A percentile compares a stretch with the other conserved stretches of the same genome.
phyloP scores from a whole-genome alignment of 1,139 yeast genomes.

The Candida frijolesensis region DNA sequence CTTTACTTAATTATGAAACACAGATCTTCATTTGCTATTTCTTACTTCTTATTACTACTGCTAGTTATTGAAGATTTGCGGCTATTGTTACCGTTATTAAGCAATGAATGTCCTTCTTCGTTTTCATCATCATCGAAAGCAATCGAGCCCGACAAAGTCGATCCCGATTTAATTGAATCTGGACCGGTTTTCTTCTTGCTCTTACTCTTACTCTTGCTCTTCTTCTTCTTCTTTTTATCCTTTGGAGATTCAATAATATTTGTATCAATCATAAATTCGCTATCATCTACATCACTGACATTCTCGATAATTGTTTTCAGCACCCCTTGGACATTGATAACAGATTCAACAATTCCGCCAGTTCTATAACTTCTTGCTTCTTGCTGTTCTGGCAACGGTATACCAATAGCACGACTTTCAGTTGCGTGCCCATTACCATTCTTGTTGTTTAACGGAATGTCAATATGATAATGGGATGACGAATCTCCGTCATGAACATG shows the following conservation, averaged over 20 bases:
- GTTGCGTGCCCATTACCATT: background rate
- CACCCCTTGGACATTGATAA: slow-evolving; percentile 83
- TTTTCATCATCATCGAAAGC: slow-evolving; percentile 10
- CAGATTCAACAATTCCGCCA: slow-evolving; percentile 81
- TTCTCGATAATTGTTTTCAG: slow-evolving; percentile 84
- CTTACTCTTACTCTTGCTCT: slow-evolving; percentile 6
- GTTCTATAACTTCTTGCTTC: slow-evolving; percentile 49
- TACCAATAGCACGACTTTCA: slow-evolving; percentile 5
- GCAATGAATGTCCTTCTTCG: slow-evolving; percentile 13
- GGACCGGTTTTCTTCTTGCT: slow-evolving; percentile 3
- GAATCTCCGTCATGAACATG: slow-evolving; percentile 5
- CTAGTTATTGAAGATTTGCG: slow-evolving; percentile 10
- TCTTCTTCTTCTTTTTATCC: slow-evolving; percentile 10
- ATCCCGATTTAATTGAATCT: slow-evolving; percentile 11
- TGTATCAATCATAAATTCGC: slow-evolving; percentile 4
- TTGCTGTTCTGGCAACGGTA: slow-evolving; percentile 26
- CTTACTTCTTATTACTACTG: slow-evolving; percentile 3
- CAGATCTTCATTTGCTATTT: background rate
- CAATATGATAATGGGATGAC: slow-evolving; percentile 6
- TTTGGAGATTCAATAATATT: background rate
- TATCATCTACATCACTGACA: slow-evolving; percentile 43
- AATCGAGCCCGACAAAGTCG: slow-evolving; percentile 7
- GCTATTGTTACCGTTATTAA: slow-evolving; percentile 4
- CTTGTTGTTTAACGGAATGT: slow-evolving; percentile 8
- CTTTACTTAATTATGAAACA: background rate